Evolutionary conservation across 208 protist genomes (phyloP), one percentile per base, ranked within the genome.

Genomic region (Acanthamoeba quina): DNA sequence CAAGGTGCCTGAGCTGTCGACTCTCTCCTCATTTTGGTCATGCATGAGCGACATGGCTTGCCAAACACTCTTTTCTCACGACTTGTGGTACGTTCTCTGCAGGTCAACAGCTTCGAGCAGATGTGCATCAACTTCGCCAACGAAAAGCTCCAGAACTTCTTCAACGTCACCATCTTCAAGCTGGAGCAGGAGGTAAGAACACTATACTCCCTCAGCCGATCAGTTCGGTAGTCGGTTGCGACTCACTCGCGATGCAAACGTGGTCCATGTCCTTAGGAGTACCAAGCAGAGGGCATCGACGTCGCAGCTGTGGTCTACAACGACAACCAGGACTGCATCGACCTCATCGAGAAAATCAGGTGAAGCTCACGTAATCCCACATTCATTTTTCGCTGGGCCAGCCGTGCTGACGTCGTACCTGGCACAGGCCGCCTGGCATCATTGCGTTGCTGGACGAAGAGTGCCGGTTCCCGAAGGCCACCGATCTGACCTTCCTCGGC

Each of bases 121-220:
- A 91, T 97, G 29, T 97, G 96, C 86, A 97, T 97, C 62, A 97
- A 86, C 85, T 94, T 54, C 66, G 70, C 62, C 29, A 97, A 97
- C 89, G 96, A 97, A 64, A 96, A 95, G 74, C 90, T 97, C 62
- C 98, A 99, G 95, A 98, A 99, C 93, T 98, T 99, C 95, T 99
- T 99, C 97, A 99, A 99, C 97, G 97, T 98, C 94, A 98, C 98
- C 95, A 99, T 98, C 47, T 99, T 99, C 96, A 96, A 98, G 90
- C 97, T 98, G 90, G 98, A 99, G 93, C 98, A 98, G 95, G 98
- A 52, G 85, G 85, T 70, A 4, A 17, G 37, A 9, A 3, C 62
- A 70, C 56, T 1, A 19, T 0, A 3, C 21, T 62, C 11, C 15
- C 11, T 37, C 62, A 70, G 2, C 10, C 62, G 17, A 5, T 64